These are phyloP conservation scores for Pochonia chlamydosporia DNA, from an alignment of 2,329 filamentous ascomycete species.

Conservation along the genomic window DNA sequence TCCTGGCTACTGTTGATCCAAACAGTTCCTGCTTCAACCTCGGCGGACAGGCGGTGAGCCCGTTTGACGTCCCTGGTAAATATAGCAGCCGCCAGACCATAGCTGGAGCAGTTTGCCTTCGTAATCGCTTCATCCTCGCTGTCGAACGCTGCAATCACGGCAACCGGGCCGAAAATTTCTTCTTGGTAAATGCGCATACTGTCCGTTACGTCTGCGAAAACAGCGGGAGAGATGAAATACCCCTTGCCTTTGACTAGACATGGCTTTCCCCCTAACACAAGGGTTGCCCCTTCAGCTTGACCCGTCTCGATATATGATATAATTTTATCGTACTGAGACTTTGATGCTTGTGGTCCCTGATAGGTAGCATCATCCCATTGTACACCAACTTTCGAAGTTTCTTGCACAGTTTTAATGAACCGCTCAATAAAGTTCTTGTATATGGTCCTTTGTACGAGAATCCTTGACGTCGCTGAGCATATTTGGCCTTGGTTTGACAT, in stretches of 20 bases:
- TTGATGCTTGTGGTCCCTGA: conserved; percentile 70
- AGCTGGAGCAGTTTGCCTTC: conserved; percentile 64
- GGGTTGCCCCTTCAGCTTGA: conserved; percentile 47
- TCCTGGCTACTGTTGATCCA: conserved; percentile 33
- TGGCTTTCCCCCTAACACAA: conserved; percentile 51
- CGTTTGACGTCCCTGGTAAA: conserved; percentile 75
- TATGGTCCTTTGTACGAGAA: conserved; percentile 56
- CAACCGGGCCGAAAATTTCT: conserved; percentile 82
- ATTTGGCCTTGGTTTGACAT: conserved; percentile 54
- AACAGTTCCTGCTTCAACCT: conserved; percentile 59
- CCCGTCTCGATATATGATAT: conserved; percentile 64
- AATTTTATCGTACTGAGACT: conserved; percentile 63
- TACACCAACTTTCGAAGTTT: conserved; percentile 61
- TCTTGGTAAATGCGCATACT: conserved; percentile 58
- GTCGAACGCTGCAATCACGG: conserved; percentile 74
- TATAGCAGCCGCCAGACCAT: conserved; percentile 71
- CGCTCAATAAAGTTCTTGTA: conserved; percentile 57
- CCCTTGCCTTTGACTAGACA: conserved; percentile 47
- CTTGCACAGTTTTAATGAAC: conserved; percentile 55
- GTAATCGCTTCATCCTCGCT: conserved; percentile 68
- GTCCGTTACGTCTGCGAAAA: conserved; percentile 35
- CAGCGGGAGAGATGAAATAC: conserved; percentile 39
- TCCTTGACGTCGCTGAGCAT: conserved; percentile 56
- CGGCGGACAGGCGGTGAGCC: conserved; percentile 67
- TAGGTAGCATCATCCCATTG: conserved; percentile 64